Base-by-base conservation (phyloP, 768 basidiomycete genomes). In the Termitomyces sp. region DNA sequence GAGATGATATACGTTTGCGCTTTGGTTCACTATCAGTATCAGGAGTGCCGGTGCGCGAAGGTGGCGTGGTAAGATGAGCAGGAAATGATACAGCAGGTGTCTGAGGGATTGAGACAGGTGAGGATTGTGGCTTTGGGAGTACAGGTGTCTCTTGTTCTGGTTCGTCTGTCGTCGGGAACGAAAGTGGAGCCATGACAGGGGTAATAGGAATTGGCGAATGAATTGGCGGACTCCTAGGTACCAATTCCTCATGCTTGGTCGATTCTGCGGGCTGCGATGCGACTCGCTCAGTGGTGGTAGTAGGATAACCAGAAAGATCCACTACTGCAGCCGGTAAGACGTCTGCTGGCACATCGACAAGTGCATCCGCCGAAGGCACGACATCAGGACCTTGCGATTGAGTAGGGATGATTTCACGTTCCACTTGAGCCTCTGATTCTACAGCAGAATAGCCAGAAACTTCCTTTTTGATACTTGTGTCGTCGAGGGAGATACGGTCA, bases 1-100 rank as follows among this genome's bases (percentile, higher is more conserved):
- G 92, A 32, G 90, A 89, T 9, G 90, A 87, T 60, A 90, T 91
- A 20, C 90, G 83, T 70, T 88, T 91, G 63, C 91, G 80, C 77
- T 91, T 92, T 38, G 84, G 84, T 67, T 91, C 91, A n/a, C 82
- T 70, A 3, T 89, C 89, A 1, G 80, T 80, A 67, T 92, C 89
- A 5, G 91, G 89, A 7, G 89, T 85, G n/a, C 83, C 85, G 42
- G 81, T 82, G 36, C 90, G 86, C 3, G 84, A 78, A n/a, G 88
- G 85, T 2, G 88, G 87, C 4, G 85, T 80, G 46, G 79, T 77
- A 50, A 82, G 75, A 53, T 76, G 79, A 15, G 80, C 75, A 61
- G 84, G 87, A 71, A 93, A 93, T 2, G 91, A 90, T 29, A 93
- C 87, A 42, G 76, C 84, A 29, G 79, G 79, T 7, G 58, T 56